Percentiles rank a stretch among this genome's conserved stretches.
phyloP scores from a whole-genome alignment of 2,329 filamentous ascomycete genomes.

The Verticillium tricorpus region DNA sequence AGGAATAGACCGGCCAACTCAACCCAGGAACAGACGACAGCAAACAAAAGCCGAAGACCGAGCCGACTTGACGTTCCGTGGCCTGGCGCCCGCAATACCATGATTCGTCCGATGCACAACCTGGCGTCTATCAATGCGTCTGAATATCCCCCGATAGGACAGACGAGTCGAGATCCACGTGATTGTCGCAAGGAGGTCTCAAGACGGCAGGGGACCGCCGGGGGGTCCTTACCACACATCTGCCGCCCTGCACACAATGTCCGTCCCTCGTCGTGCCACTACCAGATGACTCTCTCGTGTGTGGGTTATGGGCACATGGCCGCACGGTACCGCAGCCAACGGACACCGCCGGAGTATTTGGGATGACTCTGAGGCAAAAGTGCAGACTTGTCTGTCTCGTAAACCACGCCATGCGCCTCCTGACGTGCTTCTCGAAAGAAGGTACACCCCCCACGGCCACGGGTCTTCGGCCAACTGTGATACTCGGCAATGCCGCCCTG shows the following conservation, averaged over 20 bases:
- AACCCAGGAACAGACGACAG: not conserved
- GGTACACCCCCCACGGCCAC: not conserved
- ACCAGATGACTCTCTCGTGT: not conserved
- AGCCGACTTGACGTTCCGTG: not conserved
- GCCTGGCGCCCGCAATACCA: not conserved
- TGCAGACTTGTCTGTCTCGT: not conserved
- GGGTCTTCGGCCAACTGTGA: not conserved
- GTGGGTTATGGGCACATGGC: not conserved
- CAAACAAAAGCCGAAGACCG: not conserved
- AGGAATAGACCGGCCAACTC: not conserved
- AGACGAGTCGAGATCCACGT: slow-evolving; percentile 9
- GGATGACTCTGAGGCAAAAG: not conserved
- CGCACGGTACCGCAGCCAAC: not conserved
- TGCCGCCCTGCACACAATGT: not conserved
- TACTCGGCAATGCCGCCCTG: not conserved
- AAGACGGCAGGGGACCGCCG: not conserved
- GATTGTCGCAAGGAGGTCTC: slow-evolving; percentile 11
- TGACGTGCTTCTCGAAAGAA: not conserved
- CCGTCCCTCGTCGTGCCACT: not conserved
- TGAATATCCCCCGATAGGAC: slow-evolving; percentile 5
- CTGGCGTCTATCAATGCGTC: not conserved
- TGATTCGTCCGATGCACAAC: not conserved
- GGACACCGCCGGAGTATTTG: not conserved
- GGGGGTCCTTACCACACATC: not conserved
- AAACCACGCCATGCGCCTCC: not conserved